phyloP scores from a whole-genome alignment of 2,329 filamentous ascomycete genomes.

The Paracamarosporium sp. region DNA sequence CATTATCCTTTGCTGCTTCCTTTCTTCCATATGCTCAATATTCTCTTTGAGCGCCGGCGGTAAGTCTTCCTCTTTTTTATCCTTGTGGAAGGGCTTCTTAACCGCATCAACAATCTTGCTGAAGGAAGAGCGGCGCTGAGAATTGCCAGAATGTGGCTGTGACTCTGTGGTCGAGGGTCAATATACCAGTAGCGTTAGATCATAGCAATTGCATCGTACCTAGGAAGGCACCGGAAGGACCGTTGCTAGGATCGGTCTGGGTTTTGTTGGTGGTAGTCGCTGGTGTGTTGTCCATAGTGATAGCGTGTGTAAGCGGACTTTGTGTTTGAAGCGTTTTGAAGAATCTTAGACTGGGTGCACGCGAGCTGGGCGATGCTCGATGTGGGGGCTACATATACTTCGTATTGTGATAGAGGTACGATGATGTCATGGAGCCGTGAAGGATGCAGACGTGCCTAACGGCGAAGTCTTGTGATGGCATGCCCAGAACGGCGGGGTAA shows the following conservation, averaged over 20 bases:
- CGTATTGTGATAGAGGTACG: neutral
- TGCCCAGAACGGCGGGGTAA: neutral
- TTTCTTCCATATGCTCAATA: neutral
- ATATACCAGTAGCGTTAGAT: neutral
- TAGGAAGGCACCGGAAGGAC: neutral
- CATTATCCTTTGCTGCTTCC: neutral
- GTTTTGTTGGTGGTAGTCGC: slow-evolving; percentile 1
- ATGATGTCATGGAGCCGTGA: slow-evolving; percentile 2
- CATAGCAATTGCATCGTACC: neutral
- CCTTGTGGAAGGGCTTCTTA: slow-evolving; percentile 1
- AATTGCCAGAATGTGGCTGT: neutral
- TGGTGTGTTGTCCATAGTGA: neutral
- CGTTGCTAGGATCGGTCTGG: neutral
- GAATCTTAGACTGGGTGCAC: neutral
- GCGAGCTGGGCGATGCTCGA: neutral
- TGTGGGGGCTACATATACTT: neutral
- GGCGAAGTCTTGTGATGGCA: neutral
- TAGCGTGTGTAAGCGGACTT: neutral
- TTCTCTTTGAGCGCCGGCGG: slow-evolving; percentile 1
- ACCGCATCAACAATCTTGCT: slow-evolving; percentile 1
- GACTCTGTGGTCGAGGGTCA: neutral
- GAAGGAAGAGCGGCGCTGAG: neutral
- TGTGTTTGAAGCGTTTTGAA: neutral
- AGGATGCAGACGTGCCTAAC: neutral
- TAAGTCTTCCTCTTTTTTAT: neutral